Evolutionary conservation across 1,139 yeast genomes (phyloP).

Genomic region (Eremothecium coryli): DNA sequence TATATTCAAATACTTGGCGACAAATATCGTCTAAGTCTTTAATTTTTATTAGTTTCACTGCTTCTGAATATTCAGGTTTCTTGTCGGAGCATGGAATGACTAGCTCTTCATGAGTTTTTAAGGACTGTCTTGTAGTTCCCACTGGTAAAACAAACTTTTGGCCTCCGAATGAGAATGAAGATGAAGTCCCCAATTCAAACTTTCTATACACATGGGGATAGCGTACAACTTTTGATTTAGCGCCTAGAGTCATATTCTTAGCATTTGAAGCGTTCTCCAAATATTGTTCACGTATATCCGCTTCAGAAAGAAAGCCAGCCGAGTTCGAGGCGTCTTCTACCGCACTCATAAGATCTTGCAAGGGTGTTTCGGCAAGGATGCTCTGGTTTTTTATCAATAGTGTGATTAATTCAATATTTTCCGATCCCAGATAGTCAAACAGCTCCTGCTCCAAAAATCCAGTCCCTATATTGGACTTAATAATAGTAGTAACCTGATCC

Average conservation of each 20-base stretch:
- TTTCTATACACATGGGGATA: slow-evolving; percentile 86
- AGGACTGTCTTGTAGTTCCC: slow-evolving; percentile 65
- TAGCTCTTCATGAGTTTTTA: slow-evolving; percentile 70
- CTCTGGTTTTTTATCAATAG: slow-evolving; percentile 49
- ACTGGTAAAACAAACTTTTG: slow-evolving; percentile 69
- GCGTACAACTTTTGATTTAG: slow-evolving; percentile 39
- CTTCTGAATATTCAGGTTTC: slow-evolving; percentile 36
- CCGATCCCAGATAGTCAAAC: slow-evolving; percentile 77
- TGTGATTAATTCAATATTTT: slow-evolving; percentile 69
- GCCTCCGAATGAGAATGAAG: slow-evolving; percentile 59
- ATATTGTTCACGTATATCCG: slow-evolving; percentile 50
- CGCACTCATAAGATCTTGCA: slow-evolving; percentile 15
- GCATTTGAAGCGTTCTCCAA: slow-evolving; percentile 45
- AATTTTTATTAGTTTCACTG: slow-evolving; percentile 46
- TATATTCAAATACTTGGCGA: slow-evolving; percentile 75
- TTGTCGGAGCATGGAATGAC: slow-evolving; percentile 65
- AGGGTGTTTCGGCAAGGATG: slow-evolving; percentile 25
- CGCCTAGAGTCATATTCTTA: slow-evolving; percentile 43
- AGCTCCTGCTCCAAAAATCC: slow-evolving; percentile 49
- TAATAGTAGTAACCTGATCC: slow-evolving; percentile 14
- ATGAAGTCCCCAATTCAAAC: slow-evolving; percentile 55
- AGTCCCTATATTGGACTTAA: slow-evolving; percentile 2
- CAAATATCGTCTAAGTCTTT: slow-evolving; percentile 66
- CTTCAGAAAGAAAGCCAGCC: slow-evolving; percentile 40
- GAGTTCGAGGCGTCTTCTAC: slow-evolving; percentile 11